Evolutionary conservation across 371 early-diverging fungal species (phyloP).

Genomic region (Saksenaea oblongispora): DNA sequence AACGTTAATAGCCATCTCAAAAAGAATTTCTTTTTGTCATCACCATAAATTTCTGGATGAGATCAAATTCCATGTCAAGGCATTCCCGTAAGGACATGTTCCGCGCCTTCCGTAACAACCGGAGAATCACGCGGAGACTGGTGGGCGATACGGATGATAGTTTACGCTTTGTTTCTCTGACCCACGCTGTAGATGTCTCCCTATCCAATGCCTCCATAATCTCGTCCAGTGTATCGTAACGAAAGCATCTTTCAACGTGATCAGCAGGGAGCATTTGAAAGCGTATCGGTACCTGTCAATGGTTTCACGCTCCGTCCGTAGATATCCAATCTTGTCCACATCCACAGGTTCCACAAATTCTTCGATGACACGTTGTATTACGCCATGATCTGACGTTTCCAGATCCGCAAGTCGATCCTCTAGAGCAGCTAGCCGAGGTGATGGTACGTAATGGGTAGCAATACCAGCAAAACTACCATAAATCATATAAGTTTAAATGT

Average conservation of each 20-base stretch:
- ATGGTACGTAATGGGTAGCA: conserved; percentile 95
- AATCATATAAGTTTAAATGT: not conserved
- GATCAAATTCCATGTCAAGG: conserved; percentile 82
- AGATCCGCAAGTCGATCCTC: conserved; percentile 84
- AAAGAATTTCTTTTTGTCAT: not conserved
- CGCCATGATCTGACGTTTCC: conserved; percentile 79
- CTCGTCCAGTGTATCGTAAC: conserved; percentile 73
- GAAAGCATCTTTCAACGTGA: conserved; percentile 76
- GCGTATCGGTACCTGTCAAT: conserved; percentile 75
- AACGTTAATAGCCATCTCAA: not conserved
- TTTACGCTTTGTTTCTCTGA: conserved; percentile 67
- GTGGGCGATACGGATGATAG: conserved; percentile 80
- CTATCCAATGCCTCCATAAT: conserved; percentile 75
- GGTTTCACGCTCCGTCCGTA: conserved; percentile 59
- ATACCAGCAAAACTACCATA: conserved; percentile 80
- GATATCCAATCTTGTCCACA: conserved; percentile 46
- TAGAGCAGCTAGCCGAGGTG: conserved; percentile 77
- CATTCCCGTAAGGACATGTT: conserved; percentile 72
- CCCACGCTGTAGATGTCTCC: conserved; percentile 65
- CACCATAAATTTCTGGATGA: conserved; percentile 54
- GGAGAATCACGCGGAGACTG: conserved; percentile 83
- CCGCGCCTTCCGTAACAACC: conserved; percentile 71
- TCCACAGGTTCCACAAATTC: conserved; percentile 66
- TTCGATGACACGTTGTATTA: conserved; percentile 88
- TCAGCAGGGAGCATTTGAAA: not conserved